Conservation (phyloP, 352 stramenopile genomes). For the Phytopythium litorale region DNA sequence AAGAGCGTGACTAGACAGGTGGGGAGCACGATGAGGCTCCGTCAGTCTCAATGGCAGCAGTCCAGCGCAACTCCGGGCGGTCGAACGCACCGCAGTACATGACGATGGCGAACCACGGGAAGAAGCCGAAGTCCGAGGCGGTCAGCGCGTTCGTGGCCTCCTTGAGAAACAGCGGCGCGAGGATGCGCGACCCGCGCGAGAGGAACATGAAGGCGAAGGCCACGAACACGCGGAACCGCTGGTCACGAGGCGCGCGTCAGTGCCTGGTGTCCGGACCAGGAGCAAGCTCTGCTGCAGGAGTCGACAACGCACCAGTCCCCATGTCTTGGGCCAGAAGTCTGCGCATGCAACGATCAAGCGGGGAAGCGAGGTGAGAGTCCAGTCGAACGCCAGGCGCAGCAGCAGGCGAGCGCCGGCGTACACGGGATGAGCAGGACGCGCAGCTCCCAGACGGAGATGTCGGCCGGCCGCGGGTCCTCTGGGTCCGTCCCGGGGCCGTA, state of each 20-base stretch:
- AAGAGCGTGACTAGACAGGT: conserved; percentile 40
- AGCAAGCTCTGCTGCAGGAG: too few relatives aligned
- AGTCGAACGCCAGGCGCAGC: background rate
- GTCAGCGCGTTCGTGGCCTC: conserved; percentile 57
- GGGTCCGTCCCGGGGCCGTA: conserved; percentile 11
- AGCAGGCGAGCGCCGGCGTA: conserved; percentile 14
- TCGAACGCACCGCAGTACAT: conserved; percentile 58
- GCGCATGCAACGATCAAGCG: background rate
- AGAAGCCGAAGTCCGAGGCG: conserved; percentile 21
- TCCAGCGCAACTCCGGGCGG: background rate
- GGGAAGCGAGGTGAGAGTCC: background rate
- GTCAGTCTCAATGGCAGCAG: background rate
- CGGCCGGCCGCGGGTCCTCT: conserved; percentile 21
- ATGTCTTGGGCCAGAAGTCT: conserved; percentile 79
- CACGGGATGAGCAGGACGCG: conserved; percentile 69
- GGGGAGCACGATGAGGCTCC: background rate
- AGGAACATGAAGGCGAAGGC: conserved; percentile 70
- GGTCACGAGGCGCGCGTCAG: background rate
- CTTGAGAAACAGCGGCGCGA: conserved; percentile 72
- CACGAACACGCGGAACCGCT: conserved; percentile 55
- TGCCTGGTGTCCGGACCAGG: too few relatives aligned
- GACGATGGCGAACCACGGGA: conserved; percentile 42
- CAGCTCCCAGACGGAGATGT: conserved; percentile 52
- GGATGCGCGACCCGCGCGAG: conserved; percentile 60
- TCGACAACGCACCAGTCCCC: conserved; percentile 37